Conservation (phyloP, 192 early-diverging fungal species). For the Coemansia erecta region DNA sequence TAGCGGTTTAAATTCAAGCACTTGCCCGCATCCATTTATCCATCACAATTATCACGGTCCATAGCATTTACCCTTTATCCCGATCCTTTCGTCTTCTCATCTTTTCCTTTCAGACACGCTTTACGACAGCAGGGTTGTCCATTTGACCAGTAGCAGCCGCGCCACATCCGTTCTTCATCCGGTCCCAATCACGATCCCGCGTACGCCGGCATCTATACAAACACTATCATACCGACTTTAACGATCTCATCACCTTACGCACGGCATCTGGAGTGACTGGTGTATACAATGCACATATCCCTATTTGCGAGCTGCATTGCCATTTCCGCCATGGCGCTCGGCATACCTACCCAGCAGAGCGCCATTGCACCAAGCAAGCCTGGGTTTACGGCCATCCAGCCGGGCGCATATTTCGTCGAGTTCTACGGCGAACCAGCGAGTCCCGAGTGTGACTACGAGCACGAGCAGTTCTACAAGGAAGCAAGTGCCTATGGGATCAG, state of each 20-base stretch:
- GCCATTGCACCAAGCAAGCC: slow-evolving; percentile 10
- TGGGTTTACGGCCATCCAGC: slow-evolving; percentile 21
- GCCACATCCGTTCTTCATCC: no score
- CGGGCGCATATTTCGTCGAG: slow-evolving; percentile 44
- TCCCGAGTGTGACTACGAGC: slow-evolving; percentile 26
- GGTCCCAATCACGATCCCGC: no score
- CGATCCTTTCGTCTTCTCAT: no score
- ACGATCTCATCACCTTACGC: no score
- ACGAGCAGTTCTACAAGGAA: slow-evolving; percentile 24
- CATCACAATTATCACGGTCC: no score
- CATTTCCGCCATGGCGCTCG: slow-evolving; percentile 14
- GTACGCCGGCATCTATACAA: neutral
- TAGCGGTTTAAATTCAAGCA: no score
- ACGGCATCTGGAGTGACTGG: no score
- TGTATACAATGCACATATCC: neutral
- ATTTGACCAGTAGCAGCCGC: no score
- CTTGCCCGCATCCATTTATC: no score
- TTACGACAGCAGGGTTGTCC: no score
- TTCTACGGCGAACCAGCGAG: slow-evolving; percentile 45
- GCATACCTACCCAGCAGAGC: slow-evolving; percentile 2
- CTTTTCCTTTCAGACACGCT: no score
- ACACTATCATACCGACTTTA: neutral
- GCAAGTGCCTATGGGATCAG: slow-evolving; percentile 21
- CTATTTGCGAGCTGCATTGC: neutral
- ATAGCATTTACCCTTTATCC: no score